A percentile compares a stretch with the other conserved stretches of the same genome.
Conservation (phyloP, 805 yeast genomes). For the Kluyveromyces lactis region DNA sequence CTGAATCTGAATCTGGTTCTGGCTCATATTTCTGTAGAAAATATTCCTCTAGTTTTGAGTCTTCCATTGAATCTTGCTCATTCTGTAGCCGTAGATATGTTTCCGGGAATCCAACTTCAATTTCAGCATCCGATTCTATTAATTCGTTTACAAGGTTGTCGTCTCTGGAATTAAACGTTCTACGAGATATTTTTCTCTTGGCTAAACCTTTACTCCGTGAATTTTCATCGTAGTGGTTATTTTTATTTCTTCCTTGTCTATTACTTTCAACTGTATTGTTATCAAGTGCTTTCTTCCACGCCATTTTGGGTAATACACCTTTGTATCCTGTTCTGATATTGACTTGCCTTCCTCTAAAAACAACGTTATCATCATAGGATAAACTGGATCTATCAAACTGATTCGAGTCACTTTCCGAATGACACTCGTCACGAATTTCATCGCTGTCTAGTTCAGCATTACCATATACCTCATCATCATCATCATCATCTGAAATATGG, state of each 20-base stretch:
- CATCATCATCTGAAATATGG: conserved; percentile 2
- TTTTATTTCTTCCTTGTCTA: not conserved
- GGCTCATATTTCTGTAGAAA: not conserved
- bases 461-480: conserved; percentile 1
- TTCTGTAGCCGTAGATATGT: not conserved
- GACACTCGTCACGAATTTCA: conserved; percentile 3
- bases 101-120: not conserved
- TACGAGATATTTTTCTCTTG: conserved; percentile 10
- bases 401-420: not conserved
- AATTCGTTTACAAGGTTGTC: conserved; percentile 15
- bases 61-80: not conserved
- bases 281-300: conserved; percentile 23
- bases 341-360: conserved; percentile 23
- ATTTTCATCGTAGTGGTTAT: not conserved
- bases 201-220: conserved; percentile 21
- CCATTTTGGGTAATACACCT: conserved; percentile 26
- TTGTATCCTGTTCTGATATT: conserved; percentile 24
- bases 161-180: conserved; percentile 9
- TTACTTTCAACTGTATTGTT: too few relatives aligned
- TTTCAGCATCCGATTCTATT: conserved; percentile 15
- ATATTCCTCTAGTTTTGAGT: not conserved
- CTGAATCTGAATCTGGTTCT: not conserved
- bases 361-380: conserved; percentile 2
- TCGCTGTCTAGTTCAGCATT: not conserved
- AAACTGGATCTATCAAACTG: not conserved